Evolutionary conservation across 208 protist genomes (phyloP), one percentile per base, ranked within the genome.

Genomic region (Leishmania aethiopica): DNA sequence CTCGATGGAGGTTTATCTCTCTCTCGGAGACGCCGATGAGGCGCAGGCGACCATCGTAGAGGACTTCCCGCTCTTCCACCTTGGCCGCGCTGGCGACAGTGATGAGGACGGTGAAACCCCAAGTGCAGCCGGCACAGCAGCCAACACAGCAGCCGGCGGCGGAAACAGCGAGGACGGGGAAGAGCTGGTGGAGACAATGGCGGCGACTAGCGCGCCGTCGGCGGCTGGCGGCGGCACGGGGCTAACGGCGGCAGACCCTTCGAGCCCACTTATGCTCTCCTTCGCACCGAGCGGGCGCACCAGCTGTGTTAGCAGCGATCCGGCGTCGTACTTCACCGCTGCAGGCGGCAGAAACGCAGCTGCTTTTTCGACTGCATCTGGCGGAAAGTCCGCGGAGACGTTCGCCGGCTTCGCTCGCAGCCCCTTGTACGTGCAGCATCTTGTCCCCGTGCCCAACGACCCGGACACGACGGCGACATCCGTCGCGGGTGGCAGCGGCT

Each of bases 1-100:
- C 2, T 92, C 89, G 0, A 87, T 92, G 82, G 89, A 92, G 80
- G 86, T 92, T 37, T 92, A 92, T 77, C 78, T 92, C 13, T 92
- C 89, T 1, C 77, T 92, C 1, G 89, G 89, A 8, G 86, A 92
- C 79, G 84, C 75, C 47, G 88, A 89, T 42, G 82, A 81, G 22
- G 77, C 49, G 8, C 76, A 85, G 64, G 37, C 62, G 10, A 67
- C 74, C n/a, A n/a, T 42, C 2, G 6, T 37, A 59, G 73, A 78
- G 13, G 80, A 86, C n/a, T 62, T 80, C 15, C 79, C 78, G 57
- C 79, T 83, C 32, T 78, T 87, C 60, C 72, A 57, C 51, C 42
- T 79, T 35, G 0, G 49, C 78, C 28, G 32, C 32, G 22, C 35
- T 37, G 45, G 25, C 6, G 40, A 8, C 40, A 13, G 2, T 8